Conservation (phyloP, 148 eudicot genomes). For the Rhododendron simsii region DNA sequence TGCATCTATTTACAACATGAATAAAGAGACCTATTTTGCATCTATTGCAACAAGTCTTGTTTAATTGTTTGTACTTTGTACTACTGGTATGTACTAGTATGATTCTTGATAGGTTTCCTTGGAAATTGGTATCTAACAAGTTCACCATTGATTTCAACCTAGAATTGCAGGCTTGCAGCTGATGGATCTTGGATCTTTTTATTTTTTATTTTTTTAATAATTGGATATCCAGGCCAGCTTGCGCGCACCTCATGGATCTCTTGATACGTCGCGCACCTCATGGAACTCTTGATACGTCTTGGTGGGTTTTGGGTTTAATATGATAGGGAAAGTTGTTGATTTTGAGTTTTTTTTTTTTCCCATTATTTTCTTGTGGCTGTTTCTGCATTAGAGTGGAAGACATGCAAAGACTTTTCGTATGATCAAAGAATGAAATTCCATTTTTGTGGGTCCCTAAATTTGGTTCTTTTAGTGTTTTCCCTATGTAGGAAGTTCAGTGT, state of each 20-base stretch:
- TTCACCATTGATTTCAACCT: background rate
- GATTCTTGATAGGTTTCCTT: background rate
- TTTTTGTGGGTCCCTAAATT: slow-evolving; percentile 1
- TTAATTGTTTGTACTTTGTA: background rate
- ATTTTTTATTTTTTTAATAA: too few species aligned
- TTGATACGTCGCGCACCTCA: too few species aligned
- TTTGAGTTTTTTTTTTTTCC: background rate
- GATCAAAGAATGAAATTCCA: background rate
- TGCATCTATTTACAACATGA: too few species aligned
- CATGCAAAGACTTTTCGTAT: background rate
- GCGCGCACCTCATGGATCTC: too few species aligned
- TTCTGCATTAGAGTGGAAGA: background rate
- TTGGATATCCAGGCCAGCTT: too few species aligned
- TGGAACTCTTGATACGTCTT: background rate
- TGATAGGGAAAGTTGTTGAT: background rate
- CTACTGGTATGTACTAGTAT: background rate
- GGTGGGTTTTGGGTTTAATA: background rate
- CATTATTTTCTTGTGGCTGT: background rate
- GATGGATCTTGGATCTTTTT: background rate
- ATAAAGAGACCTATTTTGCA: too few species aligned
- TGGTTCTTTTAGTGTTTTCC: background rate
- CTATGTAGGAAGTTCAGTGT: background rate
- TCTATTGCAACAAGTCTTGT: too few species aligned
- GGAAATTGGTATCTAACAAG: background rate
- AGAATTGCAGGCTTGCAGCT: background rate